A percentile compares a stretch with the other conserved stretches of the same genome.
phyloP scores from a whole-genome alignment of 768 basidiomycete genomes.

The Terana coerulea region DNA sequence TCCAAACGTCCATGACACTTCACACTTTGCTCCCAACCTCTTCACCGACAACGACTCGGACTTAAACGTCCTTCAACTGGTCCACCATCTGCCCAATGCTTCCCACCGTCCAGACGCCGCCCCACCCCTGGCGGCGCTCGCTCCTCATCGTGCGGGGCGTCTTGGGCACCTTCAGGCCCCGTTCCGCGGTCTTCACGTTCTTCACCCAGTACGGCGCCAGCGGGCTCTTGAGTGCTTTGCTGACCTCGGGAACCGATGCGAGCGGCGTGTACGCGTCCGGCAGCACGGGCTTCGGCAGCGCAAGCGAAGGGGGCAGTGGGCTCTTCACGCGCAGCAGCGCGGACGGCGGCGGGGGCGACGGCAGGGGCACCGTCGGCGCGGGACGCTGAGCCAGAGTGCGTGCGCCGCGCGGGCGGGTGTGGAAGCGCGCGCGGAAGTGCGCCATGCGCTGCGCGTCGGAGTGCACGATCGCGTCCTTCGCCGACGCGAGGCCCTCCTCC shows the following conservation, averaged over 20 bases:
- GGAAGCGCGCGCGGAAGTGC: conserved; percentile 16
- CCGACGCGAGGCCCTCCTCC: conserved; percentile 8
- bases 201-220: conserved; percentile 27
- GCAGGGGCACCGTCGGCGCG: conserved; percentile 10
- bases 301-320: not conserved
- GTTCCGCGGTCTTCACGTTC: not conserved
- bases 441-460: conserved; percentile 19
- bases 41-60: too few relatives aligned
- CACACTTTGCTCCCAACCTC: too few relatives aligned
- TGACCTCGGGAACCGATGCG: not conserved
- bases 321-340: conserved; percentile 12
- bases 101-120: conserved; percentile 23
- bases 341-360: conserved; percentile 14
- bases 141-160: conserved; percentile 21
- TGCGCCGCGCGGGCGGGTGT: conserved; percentile 11
- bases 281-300: not conserved
- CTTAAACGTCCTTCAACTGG: conserved; percentile 16
- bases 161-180: conserved; percentile 7
- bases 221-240: conserved; percentile 10
- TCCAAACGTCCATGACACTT: too few relatives aligned
- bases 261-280: not conserved
- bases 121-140: conserved; percentile 26
- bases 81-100: conserved; percentile 17
- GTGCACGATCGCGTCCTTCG: conserved; percentile 15
- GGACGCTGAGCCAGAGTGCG: conserved; percentile 4